Conservation (phyloP, 108 stramenopile genomes). For the Cyclotella kingstonii region DNA sequence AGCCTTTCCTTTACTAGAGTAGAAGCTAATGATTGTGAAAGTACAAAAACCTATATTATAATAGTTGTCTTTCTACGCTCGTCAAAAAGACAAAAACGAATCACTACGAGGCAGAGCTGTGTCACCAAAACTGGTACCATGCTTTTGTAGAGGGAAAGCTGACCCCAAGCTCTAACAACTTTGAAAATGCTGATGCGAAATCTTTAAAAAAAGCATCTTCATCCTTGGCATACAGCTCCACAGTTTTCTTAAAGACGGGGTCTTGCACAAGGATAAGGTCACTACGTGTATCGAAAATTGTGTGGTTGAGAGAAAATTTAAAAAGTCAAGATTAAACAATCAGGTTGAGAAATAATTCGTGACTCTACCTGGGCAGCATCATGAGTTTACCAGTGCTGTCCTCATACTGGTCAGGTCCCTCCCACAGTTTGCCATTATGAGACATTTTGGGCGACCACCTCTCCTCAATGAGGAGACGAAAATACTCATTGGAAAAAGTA, state of each 20-base stretch:
- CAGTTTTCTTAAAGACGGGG: constrained; percentile 74
- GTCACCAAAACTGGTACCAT: constrained; percentile 84
- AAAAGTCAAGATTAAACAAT: neutral
- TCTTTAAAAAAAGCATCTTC: constrained; percentile 89
- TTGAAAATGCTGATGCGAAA: constrained; percentile 80
- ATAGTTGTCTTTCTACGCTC: too few relatives aligned
- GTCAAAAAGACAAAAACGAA: too few relatives aligned
- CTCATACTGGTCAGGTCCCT: constrained; percentile 91
- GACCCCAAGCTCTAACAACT: constrained; percentile 79
- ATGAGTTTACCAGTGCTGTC: constrained; percentile 83
- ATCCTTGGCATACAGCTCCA: constrained; percentile 91
- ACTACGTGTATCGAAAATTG: constrained; percentile 29
- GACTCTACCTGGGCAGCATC: constrained; percentile 51
- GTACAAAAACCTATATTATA: too few relatives aligned
- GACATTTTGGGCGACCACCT: constrained; percentile 81
- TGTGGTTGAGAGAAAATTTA: constrained; percentile 55
- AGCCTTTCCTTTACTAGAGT: too few relatives aligned
- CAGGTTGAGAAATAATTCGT: neutral
- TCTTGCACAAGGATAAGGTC: constrained; percentile 91
- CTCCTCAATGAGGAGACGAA: constrained; percentile 91
- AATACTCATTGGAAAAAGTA: constrained; percentile 96
- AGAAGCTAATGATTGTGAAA: too few relatives aligned
- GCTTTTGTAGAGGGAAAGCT: constrained; percentile 63
- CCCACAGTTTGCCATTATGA: constrained; percentile 88
- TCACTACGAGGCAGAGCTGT: neutral